Base-by-base conservation (phyloP, 352 stramenopile species). In the Globisporangium splendens region DNA sequence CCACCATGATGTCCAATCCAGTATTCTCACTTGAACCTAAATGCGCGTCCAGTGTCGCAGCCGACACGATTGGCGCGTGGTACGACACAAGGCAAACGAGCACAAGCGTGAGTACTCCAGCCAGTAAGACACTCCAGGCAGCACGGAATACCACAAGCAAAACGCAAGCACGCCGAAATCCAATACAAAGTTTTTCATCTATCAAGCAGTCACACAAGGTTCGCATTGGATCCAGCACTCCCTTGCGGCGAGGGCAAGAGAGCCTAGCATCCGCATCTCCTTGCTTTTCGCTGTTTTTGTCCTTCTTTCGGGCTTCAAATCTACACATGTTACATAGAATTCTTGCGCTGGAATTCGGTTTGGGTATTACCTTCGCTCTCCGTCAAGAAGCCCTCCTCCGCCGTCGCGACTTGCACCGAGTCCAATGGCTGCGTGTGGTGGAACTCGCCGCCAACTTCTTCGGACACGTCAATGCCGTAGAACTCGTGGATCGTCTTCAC, bases 401-500 rank as follows among this genome's bases (percentile, higher is more conserved):
- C 28, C 6, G 33, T 50, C 49, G 54, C 33, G 24, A 70, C 44
- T n/a, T 66, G 50, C 2, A 65, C 56, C 18, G 60, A 65, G 31
- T 71, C 54, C 44, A 71, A 46, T n/a, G 54, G 44, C 33, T 46
- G 35, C 11, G 55, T 41, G 43, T 59, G 59, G 5, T 56, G 44
- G 31, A 62, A 53, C 43, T 55, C 52, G 18, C 58, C 59, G 7
- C 59, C 63, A 15, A 72, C n/a, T 12, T 73, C 70, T 13, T 61
- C 44, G 13, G 65, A 70, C 14, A 82, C 58, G 46, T 80, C 68
- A 41, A 86, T 31, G 43, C 69, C 66, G 67, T 93, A 93, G 55
- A 77, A 88, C 50, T 87, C 73, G 52, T 82, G 57, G 53, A 65
- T 65, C 17, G 50, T 73, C 70, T 91, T 86, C 24, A 72, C 63